phyloP scores from a whole-genome alignment of 331 rosid genomes.

The Rhamnella rubrinervis region DNA sequence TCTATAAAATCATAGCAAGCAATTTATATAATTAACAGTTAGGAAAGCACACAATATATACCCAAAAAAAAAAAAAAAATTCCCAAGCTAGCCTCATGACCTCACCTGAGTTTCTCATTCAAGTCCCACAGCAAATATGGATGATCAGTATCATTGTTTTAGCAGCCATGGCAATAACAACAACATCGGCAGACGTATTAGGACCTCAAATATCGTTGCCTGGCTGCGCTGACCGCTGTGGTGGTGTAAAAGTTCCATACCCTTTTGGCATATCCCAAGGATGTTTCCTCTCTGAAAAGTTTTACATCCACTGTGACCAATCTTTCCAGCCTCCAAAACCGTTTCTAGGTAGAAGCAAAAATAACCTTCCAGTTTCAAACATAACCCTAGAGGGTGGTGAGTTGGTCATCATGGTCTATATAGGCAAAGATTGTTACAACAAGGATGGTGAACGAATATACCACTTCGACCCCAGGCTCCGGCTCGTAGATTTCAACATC shows the following conservation, averaged over 20 bases:
- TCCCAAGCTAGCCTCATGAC: too few relatives aligned
- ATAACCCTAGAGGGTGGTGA: neutral
- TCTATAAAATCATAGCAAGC: too few relatives aligned
- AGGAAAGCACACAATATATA: too few relatives aligned
- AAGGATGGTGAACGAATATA: neutral
- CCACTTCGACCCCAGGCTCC: neutral
- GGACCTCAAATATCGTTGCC: too few relatives aligned
- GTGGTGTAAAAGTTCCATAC: neutral
- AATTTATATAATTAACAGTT: too few relatives aligned
- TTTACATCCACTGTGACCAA: neutral
- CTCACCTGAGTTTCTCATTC: too few relatives aligned
- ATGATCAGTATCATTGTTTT: too few relatives aligned
- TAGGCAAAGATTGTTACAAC: neutral
- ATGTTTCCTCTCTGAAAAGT: neutral
- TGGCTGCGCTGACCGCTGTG: neutral
- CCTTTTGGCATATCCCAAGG: constrained; percentile 6
- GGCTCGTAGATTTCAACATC: neutral
- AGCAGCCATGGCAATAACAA: neutral
- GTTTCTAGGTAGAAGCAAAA: too few relatives aligned
- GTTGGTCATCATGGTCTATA: neutral
- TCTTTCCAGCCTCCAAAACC: neutral
- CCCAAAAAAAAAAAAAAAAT: too few relatives aligned
- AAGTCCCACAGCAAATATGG: too few relatives aligned
- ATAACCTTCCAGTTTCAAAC: neutral
- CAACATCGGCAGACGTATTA: neutral